phyloP scores from a whole-genome alignment of 179 eudicot species.

The Silene vulgaris region DNA sequence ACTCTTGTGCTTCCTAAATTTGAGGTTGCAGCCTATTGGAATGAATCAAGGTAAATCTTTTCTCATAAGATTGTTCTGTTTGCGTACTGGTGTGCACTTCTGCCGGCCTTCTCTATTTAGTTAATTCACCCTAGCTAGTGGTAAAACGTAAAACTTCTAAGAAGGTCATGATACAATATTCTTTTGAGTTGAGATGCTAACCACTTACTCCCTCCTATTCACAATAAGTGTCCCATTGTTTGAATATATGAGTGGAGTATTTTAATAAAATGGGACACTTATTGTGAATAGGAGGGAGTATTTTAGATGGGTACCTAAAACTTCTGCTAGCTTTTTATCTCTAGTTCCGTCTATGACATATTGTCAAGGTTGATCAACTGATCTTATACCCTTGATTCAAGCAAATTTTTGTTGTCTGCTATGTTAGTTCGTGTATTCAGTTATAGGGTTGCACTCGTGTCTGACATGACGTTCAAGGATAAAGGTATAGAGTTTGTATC shows the following conservation, averaged over 20 bases:
- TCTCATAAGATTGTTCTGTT: constrained; percentile 2
- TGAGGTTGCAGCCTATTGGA: constrained; percentile 99
- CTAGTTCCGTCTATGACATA: background rate
- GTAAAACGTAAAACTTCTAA: background rate
- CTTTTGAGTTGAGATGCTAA: too few relatives aligned
- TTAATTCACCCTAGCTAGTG: background rate
- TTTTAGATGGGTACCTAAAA: background rate
- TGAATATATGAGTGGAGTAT: too few relatives aligned
- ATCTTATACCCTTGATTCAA: background rate
- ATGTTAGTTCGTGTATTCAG: background rate
- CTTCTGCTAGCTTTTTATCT: background rate
- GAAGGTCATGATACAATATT: too few relatives aligned
- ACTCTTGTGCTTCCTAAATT: constrained; percentile 94
- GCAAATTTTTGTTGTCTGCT: background rate
- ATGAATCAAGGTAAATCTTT: constrained; percentile 73
- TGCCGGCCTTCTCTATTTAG: background rate
- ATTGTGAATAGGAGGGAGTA: too few relatives aligned
- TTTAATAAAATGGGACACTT: too few relatives aligned
- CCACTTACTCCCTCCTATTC: too few relatives aligned
- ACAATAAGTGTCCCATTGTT: too few relatives aligned
- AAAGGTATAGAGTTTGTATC: background rate
- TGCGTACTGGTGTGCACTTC: background rate
- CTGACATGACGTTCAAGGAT: background rate
- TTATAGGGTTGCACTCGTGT: background rate
- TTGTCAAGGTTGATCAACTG: background rate